Conservation (phyloP, 371 early-diverging fungal genomes). For the Haplosporangium sp. region DNA sequence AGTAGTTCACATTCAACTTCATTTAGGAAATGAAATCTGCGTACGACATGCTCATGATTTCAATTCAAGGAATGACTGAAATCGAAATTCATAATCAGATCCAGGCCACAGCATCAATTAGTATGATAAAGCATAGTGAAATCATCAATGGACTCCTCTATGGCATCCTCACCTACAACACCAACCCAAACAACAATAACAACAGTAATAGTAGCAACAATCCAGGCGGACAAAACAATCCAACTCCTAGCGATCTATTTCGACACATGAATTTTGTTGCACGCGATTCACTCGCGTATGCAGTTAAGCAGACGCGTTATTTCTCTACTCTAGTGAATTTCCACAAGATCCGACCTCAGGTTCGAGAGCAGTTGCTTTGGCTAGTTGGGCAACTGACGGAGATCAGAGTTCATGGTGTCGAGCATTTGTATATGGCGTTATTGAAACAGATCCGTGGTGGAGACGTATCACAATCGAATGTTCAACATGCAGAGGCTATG, state of each 20-base stretch:
- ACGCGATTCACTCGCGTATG: slow-evolving; percentile 71
- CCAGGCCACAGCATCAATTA: slow-evolving; percentile 69
- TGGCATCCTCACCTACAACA: slow-evolving; percentile 67
- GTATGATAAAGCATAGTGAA: slow-evolving; percentile 67
- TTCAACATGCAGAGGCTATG: slow-evolving; percentile 65
- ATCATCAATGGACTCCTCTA: slow-evolving; percentile 76
- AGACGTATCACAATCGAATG: slow-evolving; percentile 64
- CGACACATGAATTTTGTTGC: slow-evolving; percentile 71
- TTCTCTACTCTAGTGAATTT: slow-evolving; percentile 63
- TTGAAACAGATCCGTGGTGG: slow-evolving; percentile 77
- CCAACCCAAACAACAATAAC: slow-evolving; percentile 20
- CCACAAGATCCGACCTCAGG: slow-evolving; percentile 63
- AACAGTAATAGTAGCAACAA: slow-evolving; percentile 9
- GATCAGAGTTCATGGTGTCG: slow-evolving; percentile 62
- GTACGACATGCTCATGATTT: slow-evolving; percentile 58
- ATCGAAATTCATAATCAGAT: slow-evolving; percentile 73
- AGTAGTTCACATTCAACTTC: background rate
- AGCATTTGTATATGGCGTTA: slow-evolving; percentile 67
- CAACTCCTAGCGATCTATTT: slow-evolving; percentile 58
- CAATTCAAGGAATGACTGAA: slow-evolving; percentile 67
- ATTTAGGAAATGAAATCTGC: slow-evolving; percentile 65
- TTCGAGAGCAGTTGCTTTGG: slow-evolving; percentile 69
- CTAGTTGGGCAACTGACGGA: slow-evolving; percentile 67
- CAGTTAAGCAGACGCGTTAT: slow-evolving; percentile 63
- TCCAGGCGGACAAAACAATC: slow-evolving; percentile 14